Base-by-base conservation (phyloP, 2,329 filamentous ascomycete genomes). In the Aspergillus brunneoviolaceus region DNA sequence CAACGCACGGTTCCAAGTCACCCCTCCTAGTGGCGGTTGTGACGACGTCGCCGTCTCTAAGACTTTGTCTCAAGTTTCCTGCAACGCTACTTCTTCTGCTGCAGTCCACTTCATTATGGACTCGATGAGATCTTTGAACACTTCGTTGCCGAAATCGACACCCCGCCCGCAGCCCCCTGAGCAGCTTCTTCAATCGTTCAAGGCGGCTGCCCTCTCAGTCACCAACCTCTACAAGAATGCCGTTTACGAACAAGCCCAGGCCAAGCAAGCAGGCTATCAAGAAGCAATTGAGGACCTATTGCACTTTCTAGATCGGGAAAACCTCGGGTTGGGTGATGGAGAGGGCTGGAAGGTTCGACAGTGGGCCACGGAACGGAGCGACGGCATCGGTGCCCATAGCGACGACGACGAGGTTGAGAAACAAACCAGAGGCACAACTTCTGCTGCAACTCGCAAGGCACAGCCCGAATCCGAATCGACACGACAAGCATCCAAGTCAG, bases 211-310 rank as follows among this genome's bases (percentile, higher is more conserved):
- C 21, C 83, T 97, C 35, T 96, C 92, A 5, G 93, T 98, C 58
- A 98, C 95, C 51, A 96, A 96, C 71, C 87, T 99, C 14, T 98
- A 98, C 81, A 97, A 96, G 78, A 93, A 89, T 45, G 94, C 94
- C 3, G 89, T 91, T 12, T 83, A 87, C 33, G 90, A 91, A 52
- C 88, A 95, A 73, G 83, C 88, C 53, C 88, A 88, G 69, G 87
- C 92, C 51, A 87, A 91, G 53, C 80, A 85, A 54, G 89, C 93
- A 45, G 95, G 95, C 27, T 98, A 97, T 69, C 93, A 97, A 74
- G 93, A 98, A 72, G 96, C 93, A 42, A 81, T 99, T 42, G 92
- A 97, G 65, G 94, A 98, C 67, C 81, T 99, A 5, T 79, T 97
- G n/a, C 78, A 83, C 16, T 96, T 96, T 67, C 80, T 98, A 57